Evolutionary conservation across 345 rosid species (phyloP).

Genomic region (Mangifera indica): DNA sequence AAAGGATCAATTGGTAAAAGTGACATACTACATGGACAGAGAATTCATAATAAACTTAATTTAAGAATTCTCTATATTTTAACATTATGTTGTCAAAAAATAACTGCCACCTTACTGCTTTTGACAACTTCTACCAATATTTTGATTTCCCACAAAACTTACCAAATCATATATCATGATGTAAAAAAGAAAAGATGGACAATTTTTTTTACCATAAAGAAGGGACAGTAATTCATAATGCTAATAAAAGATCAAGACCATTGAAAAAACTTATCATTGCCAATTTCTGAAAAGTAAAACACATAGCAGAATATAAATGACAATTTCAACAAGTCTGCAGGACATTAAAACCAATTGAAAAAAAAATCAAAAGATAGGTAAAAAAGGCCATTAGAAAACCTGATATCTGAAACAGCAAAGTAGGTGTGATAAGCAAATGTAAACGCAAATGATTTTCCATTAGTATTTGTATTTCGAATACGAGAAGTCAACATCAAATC

Average conservation of each 20-base stretch:
- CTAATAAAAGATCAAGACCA: background rate
- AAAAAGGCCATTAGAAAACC: constrained; percentile 27
- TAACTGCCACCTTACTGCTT: background rate
- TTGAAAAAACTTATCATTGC: background rate
- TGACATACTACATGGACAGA: no score
- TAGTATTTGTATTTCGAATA: constrained; percentile 49
- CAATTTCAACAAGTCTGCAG: background rate
- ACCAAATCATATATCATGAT: background rate
- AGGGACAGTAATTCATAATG: background rate
- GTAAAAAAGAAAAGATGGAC: background rate
- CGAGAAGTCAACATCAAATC: constrained; percentile 66
- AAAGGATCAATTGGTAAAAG: no score
- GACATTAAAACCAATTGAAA: background rate
- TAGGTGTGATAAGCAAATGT: constrained; percentile 64
- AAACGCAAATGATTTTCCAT: constrained; percentile 62
- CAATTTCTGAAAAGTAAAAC: background rate
- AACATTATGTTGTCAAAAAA: constrained; percentile 7
- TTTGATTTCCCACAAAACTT: background rate
- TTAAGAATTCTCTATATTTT: background rate
- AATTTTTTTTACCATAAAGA: background rate
- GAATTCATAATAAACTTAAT: no score
- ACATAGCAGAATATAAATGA: background rate
- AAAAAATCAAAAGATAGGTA: background rate
- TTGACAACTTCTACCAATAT: background rate
- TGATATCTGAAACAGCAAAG: constrained; percentile 56